Evolutionary conservation across 1,284 basidiomycete genomes (phyloP).

Genomic region (Salmacisia buchloeana): DNA sequence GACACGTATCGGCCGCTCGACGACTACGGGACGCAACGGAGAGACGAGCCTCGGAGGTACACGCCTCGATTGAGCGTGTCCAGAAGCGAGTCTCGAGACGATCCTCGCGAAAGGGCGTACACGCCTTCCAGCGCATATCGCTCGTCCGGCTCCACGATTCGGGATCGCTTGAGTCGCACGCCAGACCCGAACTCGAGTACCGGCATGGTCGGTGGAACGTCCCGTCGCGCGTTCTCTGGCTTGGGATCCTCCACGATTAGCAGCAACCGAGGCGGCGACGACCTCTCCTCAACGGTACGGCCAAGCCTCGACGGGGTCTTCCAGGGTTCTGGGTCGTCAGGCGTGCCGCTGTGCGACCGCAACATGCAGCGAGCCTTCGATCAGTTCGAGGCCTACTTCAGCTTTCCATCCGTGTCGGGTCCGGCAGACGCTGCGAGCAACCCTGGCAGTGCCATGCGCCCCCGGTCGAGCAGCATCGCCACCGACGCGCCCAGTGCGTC

Average conservation of each 20-base stretch:
- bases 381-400: conserved; percentile 4
- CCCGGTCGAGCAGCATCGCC: conserved; percentile 2
- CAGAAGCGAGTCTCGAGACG: not conserved
- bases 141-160: not conserved
- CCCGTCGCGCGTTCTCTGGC: not conserved
- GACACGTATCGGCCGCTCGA: not conserved
- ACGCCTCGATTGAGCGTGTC: conserved; percentile 2
- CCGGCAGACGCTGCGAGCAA: not conserved
- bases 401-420: not conserved
- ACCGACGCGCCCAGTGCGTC: not conserved
- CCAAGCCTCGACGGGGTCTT: not conserved
- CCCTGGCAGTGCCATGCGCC: conserved; percentile 1
- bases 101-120: not conserved
- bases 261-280: not conserved
- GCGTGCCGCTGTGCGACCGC: not conserved
- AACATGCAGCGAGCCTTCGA: conserved; percentile 4
- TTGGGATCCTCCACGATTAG: not conserved
- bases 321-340: not conserved
- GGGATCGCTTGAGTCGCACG: not conserved
- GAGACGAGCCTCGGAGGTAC: not conserved
- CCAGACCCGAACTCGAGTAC: conserved; percentile 2
- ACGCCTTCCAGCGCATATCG: not conserved
- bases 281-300: not conserved
- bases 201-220: not conserved
- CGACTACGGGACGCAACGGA: not conserved